These are phyloP conservation scores for Botrytis elliptica DNA, from an alignment of 2,329 filamentous ascomycete species.

Conservation along the genomic window DNA sequence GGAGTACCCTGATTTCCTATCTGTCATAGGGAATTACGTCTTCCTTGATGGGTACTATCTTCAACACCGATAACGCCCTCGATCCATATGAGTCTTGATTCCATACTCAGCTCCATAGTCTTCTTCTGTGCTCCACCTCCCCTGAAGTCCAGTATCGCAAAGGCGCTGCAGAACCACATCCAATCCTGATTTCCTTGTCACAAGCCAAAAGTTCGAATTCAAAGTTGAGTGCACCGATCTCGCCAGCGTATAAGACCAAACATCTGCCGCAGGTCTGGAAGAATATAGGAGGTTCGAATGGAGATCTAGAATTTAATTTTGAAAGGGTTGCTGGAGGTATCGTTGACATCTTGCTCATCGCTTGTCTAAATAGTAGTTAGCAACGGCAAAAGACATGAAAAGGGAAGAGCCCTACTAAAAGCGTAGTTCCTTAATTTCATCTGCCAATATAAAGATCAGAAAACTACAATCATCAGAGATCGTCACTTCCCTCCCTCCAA, in stretches of 20 bases:
- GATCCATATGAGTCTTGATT: background rate
- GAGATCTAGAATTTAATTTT: background rate
- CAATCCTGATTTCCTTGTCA: background rate
- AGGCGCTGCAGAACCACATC: background rate
- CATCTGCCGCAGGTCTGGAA: background rate
- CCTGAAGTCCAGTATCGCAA: background rate
- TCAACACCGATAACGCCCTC: background rate
- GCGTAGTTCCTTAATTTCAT: accelerated
- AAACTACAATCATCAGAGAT: background rate
- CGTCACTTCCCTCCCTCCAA: background rate
- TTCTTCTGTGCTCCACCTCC: background rate
- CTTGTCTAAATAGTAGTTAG: background rate
- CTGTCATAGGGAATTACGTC: accelerated
- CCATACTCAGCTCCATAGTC: background rate
- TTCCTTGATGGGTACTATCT: background rate
- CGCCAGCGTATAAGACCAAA: background rate
- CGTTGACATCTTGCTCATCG: background rate
- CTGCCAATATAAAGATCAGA: background rate
- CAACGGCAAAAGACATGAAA: too few species aligned
- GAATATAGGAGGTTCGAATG: background rate
- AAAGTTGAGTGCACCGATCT: background rate
- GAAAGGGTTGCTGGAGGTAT: background rate
- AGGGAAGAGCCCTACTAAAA: background rate
- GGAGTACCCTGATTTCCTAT: too few species aligned
- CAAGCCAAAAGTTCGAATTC: too few species aligned